Percentiles rank a stretch among this genome's conserved stretches.
These are phyloP conservation scores for Murraya koenigii DNA, from an alignment of 345 rosid genomes.

Conservation along the genomic window DNA sequence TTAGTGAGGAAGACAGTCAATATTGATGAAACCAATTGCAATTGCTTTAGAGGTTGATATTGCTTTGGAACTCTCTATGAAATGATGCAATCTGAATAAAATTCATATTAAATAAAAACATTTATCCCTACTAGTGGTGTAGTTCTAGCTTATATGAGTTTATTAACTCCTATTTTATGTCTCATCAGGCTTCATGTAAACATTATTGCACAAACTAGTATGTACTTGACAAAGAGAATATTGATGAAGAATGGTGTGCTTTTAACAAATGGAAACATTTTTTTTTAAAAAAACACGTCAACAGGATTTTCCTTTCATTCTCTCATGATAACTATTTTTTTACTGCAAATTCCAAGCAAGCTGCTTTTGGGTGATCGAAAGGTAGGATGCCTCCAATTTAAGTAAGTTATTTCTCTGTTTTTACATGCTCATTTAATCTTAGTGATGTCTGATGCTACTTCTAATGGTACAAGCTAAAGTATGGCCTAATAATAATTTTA, in stretches of 20 bases:
- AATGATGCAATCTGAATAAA: background rate
- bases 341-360: conserved; percentile 62
- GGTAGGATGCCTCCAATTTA: conserved; percentile 71
- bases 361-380: conserved; percentile 56
- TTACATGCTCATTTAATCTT: conserved; percentile 9
- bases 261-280: conserved; percentile 7
- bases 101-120: background rate
- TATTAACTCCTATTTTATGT: conserved; percentile 2
- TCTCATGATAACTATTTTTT: conserved; percentile 18
- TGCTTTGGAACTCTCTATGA: background rate
- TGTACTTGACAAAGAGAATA: conserved; percentile 63
- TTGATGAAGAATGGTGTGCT: conserved; percentile 88
- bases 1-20: background rate
- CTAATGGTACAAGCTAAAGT: background rate
- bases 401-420: conserved; percentile 47
- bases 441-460: conserved; percentile 11
- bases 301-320: background rate
- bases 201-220: conserved; percentile 82
- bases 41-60: background rate
- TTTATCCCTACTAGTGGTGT: background rate
- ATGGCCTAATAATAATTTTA: background rate
- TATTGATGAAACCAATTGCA: background rate
- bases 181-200: conserved; percentile 76
- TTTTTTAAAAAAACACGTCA: conserved; percentile 1
- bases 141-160: background rate